Evolutionary conservation across 2,329 filamentous ascomycete genomes (phyloP).

Genomic region (Hypoxylon sp.): DNA sequence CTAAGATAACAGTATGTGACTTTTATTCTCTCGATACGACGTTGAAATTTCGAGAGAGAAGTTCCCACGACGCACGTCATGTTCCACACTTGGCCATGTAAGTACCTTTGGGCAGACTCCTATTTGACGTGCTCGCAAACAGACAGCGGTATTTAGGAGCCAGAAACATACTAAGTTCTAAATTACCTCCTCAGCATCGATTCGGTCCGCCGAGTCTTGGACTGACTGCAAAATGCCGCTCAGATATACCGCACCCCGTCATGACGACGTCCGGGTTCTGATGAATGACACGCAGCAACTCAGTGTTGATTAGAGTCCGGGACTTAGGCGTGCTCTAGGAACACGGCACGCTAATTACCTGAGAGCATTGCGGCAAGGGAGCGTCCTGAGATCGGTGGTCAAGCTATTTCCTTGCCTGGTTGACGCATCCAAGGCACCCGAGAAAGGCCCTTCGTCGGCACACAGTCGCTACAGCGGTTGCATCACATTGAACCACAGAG

Average conservation of each 20-base stretch:
- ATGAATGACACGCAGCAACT: constrained; percentile 2
- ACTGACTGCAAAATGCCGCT: constrained; percentile 6
- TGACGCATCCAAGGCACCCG: neutral
- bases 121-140: neutral
- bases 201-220: constrained; percentile 28
- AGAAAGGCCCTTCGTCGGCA: constrained; percentile 16
- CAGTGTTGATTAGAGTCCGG: neutral
- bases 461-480: constrained; percentile 4
- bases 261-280: too few species aligned
- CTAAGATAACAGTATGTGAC: constrained; percentile 4
- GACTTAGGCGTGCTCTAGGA: neutral
- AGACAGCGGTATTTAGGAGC: neutral
- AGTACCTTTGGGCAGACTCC: constrained; percentile 1
- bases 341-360: neutral
- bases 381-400: neutral
- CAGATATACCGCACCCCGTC: neutral
- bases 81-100: neutral
- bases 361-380: neutral
- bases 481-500: constrained; percentile 6
- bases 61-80: constrained; percentile 22
- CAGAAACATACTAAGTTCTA: neutral
- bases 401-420: neutral
- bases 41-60: constrained; percentile 11
- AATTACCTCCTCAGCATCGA: constrained; percentile 12
- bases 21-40: constrained; percentile 3